Evolutionary conservation across 139 green algal genomes (phyloP), one percentile per base, ranked within the genome.

Genomic region (Haematococcus sp.): DNA sequence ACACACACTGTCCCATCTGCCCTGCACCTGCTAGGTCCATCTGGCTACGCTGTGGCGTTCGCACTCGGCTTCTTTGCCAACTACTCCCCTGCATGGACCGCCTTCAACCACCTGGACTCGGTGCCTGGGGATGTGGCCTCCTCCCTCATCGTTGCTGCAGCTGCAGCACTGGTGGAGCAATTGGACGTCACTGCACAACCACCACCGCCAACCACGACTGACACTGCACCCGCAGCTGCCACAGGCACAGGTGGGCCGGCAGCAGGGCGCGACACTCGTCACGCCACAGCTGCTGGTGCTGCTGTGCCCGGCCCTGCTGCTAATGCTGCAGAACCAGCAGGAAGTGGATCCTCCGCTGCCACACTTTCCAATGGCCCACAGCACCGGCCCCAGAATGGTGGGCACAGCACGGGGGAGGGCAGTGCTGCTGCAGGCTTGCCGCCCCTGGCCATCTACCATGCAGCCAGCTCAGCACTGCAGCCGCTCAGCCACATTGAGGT

Each of bases 91-190:
- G 73, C 72, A 25, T 82, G 77, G 63, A 56, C 78, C 32, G 65
- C 80, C 5, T 67, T 61, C n/a, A 74, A 80, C 52, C 60, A 83
- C 17, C 76, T 85, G 30, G 87, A 90, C 76, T 25, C 68, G 1
- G 79, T 92, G 25, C 87, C 87, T 19, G 84, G 76, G 22, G 87
- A 92, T 67, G 20, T 85, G 2, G 83, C 84, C 1, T 74, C 81
- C 28, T 85, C 78, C 2, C 64, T 78, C 2, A 80, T 85, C 4
- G 55, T 92, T n/a, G 76, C 55, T 3, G 77, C 79, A n/a, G 81
- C 76, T 4, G 85, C 82, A 17, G 71, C 70, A 0, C 30, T 79
- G 32, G 51, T 66, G 1, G 32, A 27, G 25, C 46, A 46, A 15
- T 11, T 68, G 13, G 61, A 51, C 32, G 30, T 51, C 3, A 51